Evolutionary conservation across 371 early-diverging fungal species (phyloP).

Genomic region (Mucor mucedo): DNA sequence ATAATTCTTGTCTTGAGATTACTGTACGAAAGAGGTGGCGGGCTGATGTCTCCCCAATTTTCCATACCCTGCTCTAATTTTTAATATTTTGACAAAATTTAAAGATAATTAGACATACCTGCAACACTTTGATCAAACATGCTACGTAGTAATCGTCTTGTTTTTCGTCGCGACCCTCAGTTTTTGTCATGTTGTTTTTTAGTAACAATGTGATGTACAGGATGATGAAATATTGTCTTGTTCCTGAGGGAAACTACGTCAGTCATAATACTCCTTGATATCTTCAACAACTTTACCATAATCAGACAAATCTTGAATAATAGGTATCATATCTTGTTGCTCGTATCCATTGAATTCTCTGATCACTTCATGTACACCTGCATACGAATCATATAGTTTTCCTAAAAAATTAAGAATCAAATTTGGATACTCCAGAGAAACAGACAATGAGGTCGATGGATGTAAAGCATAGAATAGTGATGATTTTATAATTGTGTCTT

Average conservation of each 20-base stretch:
- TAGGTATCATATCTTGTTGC: neutral
- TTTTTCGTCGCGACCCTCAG: neutral
- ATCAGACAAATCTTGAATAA: constrained; percentile 3
- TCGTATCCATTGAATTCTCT: constrained; percentile 3
- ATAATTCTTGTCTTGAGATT: neutral
- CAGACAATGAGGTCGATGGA: constrained; percentile 23
- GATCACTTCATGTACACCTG: neutral
- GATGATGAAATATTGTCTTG: constrained; percentile 7
- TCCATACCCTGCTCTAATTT: constrained; percentile 1
- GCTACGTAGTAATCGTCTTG: constrained; percentile 13
- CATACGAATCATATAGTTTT: constrained; percentile 20
- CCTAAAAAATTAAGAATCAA: constrained; percentile 29
- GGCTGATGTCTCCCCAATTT: constrained; percentile 4
- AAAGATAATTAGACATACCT: constrained; percentile 5
- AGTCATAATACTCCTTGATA: too few relatives aligned
- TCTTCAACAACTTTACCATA: neutral
- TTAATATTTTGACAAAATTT: neutral
- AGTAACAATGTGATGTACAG: constrained; percentile 8
- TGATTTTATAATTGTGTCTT: constrained; percentile 13
- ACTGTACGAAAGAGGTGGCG: constrained; percentile 5
- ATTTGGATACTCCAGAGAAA: constrained; percentile 23
- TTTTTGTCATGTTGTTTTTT: neutral
- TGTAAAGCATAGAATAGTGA: constrained; percentile 26
- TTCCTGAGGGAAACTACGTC: neutral
- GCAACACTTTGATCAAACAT: constrained; percentile 16